These are phyloP conservation scores for Lepraria neglecta DNA, from an alignment of 495 filamentous ascomycete species.

Conservation along the genomic window DNA sequence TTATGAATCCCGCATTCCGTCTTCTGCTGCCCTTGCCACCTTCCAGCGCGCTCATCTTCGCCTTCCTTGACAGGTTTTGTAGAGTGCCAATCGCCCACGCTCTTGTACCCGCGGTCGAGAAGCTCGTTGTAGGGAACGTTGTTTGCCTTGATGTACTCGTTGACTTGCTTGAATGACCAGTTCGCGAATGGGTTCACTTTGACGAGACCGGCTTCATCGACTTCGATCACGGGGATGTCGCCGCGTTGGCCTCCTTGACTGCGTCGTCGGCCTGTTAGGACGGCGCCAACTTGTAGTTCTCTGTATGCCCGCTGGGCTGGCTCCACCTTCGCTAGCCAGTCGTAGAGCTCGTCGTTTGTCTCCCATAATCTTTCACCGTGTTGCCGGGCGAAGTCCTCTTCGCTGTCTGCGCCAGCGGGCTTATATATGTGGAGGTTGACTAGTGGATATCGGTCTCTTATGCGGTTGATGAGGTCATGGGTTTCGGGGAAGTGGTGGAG, in stretches of 20 bases:
- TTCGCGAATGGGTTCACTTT: constrained; percentile 98
- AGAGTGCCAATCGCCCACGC: constrained; percentile 94
- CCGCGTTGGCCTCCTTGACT: constrained; percentile 93
- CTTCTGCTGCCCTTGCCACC: constrained; percentile 93
- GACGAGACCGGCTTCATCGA: constrained; percentile 86
- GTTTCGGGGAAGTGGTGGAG: constrained; percentile 95
- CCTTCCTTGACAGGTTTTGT: constrained; percentile 83
- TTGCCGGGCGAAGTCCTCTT: constrained; percentile 68
- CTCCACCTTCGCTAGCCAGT: constrained; percentile 96
- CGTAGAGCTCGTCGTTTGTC: constrained; percentile 78
- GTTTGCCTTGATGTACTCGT: constrained; percentile 75
- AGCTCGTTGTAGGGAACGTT: constrained; percentile 90
- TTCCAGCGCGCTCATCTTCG: constrained; percentile 93
- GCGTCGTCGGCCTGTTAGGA: constrained; percentile 86
- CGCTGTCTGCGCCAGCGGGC: constrained; percentile 62
- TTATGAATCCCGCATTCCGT: constrained; percentile 99
- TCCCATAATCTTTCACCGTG: constrained; percentile 86
- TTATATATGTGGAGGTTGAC: constrained; percentile 82
- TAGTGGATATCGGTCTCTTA: constrained; percentile 68
- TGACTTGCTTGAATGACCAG: constrained; percentile 88
- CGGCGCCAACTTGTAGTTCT: constrained; percentile 81
- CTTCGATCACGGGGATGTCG: constrained; percentile 78
- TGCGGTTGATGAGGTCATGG: constrained; percentile 68
- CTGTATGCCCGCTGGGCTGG: constrained; percentile 87
- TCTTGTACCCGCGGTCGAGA: constrained; percentile 90